These are phyloP conservation scores for Cutaneotrichosporon spelunceum DNA, from an alignment of 1,284 basidiomycete species.

Conservation along the genomic window DNA sequence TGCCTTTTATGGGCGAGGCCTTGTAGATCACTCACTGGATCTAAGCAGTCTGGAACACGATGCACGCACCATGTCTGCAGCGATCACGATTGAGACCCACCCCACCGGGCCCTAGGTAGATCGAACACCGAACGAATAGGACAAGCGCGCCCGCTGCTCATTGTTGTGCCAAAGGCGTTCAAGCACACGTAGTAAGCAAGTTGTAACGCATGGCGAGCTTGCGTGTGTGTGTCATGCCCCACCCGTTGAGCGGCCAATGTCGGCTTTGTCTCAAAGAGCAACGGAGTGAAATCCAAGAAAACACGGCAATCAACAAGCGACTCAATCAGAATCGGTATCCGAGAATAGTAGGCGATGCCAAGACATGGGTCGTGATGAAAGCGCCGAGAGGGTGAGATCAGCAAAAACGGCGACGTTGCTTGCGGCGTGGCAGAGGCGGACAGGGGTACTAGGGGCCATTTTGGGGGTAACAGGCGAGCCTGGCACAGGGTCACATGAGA, in stretches of 20 bases:
- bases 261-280: not conserved
- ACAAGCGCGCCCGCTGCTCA: not conserved
- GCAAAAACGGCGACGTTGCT: not conserved
- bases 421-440: not conserved
- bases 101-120: no score
- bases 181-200: not conserved
- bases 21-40: no score
- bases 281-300: not conserved
- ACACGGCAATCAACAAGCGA: constrained; percentile 5
- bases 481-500: not conserved
- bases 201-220: constrained; percentile 1
- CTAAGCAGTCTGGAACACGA: no score
- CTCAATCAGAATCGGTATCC: not conserved
- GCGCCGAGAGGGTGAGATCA: not conserved
- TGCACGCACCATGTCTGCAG: no score
- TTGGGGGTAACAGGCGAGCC: constrained; percentile 1
- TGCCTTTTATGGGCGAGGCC: not conserved
- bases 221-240: not conserved
- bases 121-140: not conserved
- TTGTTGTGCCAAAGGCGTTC: not conserved
- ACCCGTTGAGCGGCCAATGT: not conserved
- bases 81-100: not conserved
- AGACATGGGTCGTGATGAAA: not conserved
- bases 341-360: not conserved
- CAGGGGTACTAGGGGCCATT: not conserved